Base-by-base conservation (phyloP, 345 rosid species). In the Kandelia obovata region DNA sequence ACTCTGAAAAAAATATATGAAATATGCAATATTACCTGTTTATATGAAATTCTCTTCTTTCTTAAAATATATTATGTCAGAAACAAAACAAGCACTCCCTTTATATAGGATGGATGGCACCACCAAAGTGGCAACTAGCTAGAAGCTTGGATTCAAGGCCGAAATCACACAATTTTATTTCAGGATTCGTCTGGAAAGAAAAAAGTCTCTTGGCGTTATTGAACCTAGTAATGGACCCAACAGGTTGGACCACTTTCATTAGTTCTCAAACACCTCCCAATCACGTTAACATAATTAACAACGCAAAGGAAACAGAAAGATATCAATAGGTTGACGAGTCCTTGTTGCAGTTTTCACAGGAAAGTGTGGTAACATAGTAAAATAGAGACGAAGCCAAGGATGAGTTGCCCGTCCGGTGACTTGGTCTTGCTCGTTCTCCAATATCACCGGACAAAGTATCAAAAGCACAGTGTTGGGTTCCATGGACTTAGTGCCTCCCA, bases 371-470 rank as follows among this genome's bases (percentile, higher is more conserved):
- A 55, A 10, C 20, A 23, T 64, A 58, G 34, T 35, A 32, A 64
- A 68, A 21, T 21, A 21, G 66, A 66, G 19, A 73, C 51, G 65
- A 68, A 87, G 91, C 91, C 88, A 87, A 87, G 88, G 87, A 87
- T 84, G 91, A 87, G 56, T 84, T 87, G 87, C 87, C 88, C 32
- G 61, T 28, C 74, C 74, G 2, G 71, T 37, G 53, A 61, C 21
- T 17, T 15, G 47, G 65, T 46, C 56, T 55, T 62, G 15, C 13
- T 2, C n/a, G 1, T 64, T 53, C 65, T 64, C 56, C 10, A 23
- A 69, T 32, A 20, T 78, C 74, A 80, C 86, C 64, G 80, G 69
- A 74, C 83, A 65, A 67, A 66, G 0, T 4, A 11, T 13, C 28
- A 23, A 87, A 69, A 28, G 83, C 65, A 37, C 78, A 70, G 67